Evolutionary conservation across 192 early-diverging fungal genomes (phyloP).

Genomic region (Gaertneriomyces semiglobifer): DNA sequence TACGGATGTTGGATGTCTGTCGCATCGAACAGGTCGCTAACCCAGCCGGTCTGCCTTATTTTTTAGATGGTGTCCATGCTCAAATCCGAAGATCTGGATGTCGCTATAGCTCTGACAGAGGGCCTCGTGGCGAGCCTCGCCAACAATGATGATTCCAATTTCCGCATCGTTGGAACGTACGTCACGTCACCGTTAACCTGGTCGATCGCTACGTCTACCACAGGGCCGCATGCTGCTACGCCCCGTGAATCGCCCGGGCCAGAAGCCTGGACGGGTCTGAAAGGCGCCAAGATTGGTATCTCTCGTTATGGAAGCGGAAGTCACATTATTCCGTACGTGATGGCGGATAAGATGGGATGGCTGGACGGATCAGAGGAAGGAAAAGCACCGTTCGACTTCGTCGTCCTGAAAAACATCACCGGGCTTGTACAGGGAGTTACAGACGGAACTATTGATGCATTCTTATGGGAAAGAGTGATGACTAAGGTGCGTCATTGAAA

Average conservation of each 20-base stretch:
- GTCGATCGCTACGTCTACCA: slow-evolving; percentile 41
- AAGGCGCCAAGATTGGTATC: slow-evolving; percentile 31
- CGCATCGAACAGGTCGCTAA: slow-evolving; percentile 12
- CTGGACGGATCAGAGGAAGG: slow-evolving; percentile 23
- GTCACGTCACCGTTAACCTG: slow-evolving; percentile 67
- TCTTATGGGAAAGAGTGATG: slow-evolving; percentile 91
- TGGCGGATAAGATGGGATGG: slow-evolving; percentile 67
- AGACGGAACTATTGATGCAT: slow-evolving; percentile 63
- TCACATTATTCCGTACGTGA: slow-evolving; percentile 52
- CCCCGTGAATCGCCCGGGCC: slow-evolving; percentile 16
- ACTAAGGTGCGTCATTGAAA: slow-evolving; percentile 56
- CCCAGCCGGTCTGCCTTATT: neutral
- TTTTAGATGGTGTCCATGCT: slow-evolving; percentile 65
- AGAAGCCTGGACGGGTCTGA: slow-evolving; percentile 26
- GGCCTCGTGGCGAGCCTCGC: slow-evolving; percentile 60
- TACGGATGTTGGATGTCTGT: neutral
- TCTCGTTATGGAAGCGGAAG: slow-evolving; percentile 76
- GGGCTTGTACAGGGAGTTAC: slow-evolving; percentile 68
- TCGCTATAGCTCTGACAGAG: slow-evolving; percentile 86
- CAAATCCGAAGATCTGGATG: slow-evolving; percentile 64
- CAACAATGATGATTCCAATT: slow-evolving; percentile 51
- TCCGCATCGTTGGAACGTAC: slow-evolving; percentile 77
- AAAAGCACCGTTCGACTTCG: slow-evolving; percentile 57
- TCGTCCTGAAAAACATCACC: slow-evolving; percentile 69
- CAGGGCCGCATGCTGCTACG: slow-evolving; percentile 42